Evolutionary conservation across 2,329 filamentous ascomycete species (phyloP).

Genomic region (Diaporthe helianthi): DNA sequence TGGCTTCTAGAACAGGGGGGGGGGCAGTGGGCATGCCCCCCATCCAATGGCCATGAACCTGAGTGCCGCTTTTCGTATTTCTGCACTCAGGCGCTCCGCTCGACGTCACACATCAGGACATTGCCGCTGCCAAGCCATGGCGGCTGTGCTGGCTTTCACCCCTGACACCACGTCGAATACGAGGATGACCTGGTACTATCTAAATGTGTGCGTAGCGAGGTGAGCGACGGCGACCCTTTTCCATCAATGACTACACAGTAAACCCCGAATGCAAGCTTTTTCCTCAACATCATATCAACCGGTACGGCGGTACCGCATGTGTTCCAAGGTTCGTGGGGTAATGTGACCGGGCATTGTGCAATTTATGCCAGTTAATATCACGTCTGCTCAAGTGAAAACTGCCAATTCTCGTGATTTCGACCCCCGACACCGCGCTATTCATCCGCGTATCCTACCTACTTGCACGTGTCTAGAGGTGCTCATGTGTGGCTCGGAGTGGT

Average conservation of each 20-base stretch:
- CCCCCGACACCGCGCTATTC: too few relatives aligned
- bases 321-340: conserved; percentile 10
- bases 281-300: not conserved
- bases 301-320: too few relatives aligned
- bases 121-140: conserved; percentile 20
- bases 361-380: not conserved
- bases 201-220: too few relatives aligned
- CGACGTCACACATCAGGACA: conserved; percentile 18
- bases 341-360: not conserved
- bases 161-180: conserved; percentile 12
- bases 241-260: not conserved
- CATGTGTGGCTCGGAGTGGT: not conserved
- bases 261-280: not conserved
- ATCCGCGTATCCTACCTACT: too few relatives aligned
- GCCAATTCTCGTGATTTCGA: not conserved
- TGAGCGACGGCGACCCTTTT: conserved; percentile 1
- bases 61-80: conserved; percentile 11
- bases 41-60: not conserved
- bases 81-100: conserved; percentile 17
- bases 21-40: conserved; percentile 5
- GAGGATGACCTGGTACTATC: conserved; percentile 19
- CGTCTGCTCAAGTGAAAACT: not conserved
- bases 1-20: conserved; percentile 13
- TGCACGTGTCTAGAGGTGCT: too few relatives aligned
- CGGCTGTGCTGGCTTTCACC: conserved; percentile 15